phyloP scores from a whole-genome alignment of 345 rosid species.

The Acer campestre region DNA sequence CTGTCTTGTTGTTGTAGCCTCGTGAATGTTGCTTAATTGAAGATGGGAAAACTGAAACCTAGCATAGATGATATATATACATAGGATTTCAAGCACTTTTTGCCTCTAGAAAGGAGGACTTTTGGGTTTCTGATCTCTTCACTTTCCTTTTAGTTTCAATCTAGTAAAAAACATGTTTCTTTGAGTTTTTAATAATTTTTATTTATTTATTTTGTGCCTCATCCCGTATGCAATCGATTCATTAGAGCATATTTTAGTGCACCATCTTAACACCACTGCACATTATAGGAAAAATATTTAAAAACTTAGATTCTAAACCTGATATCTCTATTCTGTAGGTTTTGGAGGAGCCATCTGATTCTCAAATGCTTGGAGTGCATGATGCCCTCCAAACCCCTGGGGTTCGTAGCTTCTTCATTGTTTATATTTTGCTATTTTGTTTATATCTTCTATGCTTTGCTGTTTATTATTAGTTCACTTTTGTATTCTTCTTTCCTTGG shows the following conservation, averaged over 20 bases:
- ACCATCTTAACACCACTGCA: not conserved
- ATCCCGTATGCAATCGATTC: not conserved
- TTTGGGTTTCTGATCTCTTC: not conserved
- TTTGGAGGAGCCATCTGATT: conserved; percentile 57
- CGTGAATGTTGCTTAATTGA: conserved; percentile 1
- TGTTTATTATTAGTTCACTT: not conserved
- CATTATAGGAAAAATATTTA: not conserved
- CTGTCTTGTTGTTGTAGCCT: not conserved
- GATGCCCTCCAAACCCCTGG: conserved; percentile 78
- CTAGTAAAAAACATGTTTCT: not conserved
- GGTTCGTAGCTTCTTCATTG: conserved; percentile 49
- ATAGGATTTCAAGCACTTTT: not conserved
- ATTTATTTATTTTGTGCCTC: not conserved
- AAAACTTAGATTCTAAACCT: not conserved
- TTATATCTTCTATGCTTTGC: not conserved
- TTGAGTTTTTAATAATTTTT: not conserved
- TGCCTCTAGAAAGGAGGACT: not conserved
- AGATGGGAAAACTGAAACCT: conserved; percentile 1
- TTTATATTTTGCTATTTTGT: not conserved
- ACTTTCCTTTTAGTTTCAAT: not conserved
- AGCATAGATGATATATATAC: not conserved
- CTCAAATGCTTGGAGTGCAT: conserved; percentile 43
- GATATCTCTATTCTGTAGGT: conserved; percentile 39
- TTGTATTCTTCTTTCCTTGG: not conserved
- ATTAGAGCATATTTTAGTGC: not conserved